Percentiles rank a stretch among this genome's conserved stretches.
Evolutionary conservation across 768 basidiomycete species (phyloP).

Genomic region (Mycena latifolia): DNA sequence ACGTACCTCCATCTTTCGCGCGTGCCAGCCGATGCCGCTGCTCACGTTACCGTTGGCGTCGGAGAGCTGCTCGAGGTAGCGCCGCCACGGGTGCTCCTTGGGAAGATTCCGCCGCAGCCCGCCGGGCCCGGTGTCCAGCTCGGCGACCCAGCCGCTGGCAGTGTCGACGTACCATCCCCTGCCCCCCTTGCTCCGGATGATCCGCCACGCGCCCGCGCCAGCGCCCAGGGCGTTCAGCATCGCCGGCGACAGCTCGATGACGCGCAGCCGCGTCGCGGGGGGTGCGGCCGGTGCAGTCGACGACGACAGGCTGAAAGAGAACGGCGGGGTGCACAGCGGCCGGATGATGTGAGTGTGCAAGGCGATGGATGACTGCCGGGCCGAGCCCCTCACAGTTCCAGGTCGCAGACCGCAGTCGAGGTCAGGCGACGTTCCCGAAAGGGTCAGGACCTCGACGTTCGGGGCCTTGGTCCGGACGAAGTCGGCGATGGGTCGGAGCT

Average conservation of each 20-base stretch:
- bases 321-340: slow-evolving; percentile 85
- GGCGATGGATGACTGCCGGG: slow-evolving; percentile 78
- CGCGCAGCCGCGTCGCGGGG: slow-evolving; percentile 81
- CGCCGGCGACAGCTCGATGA: slow-evolving; percentile 85
- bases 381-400: slow-evolving; percentile 52
- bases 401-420: slow-evolving; percentile 68
- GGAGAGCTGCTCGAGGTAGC: slow-evolving; percentile 78
- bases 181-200: slow-evolving; percentile 92
- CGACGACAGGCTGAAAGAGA: slow-evolving; percentile 67
- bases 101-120: slow-evolving; percentile 71
- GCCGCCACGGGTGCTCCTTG: slow-evolving; percentile 73
- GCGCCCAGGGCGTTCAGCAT: slow-evolving; percentile 80
- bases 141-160: slow-evolving; percentile 83
- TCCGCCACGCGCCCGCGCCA: slow-evolving; percentile 89
- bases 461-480: slow-evolving; percentile 79
- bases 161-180: slow-evolving; percentile 96
- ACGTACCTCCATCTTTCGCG: slow-evolving; percentile 95
- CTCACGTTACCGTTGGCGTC: slow-evolving; percentile 91
- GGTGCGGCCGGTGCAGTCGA: slow-evolving; percentile 48
- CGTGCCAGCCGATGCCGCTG: slow-evolving; percentile 95
- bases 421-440: slow-evolving; percentile 82
- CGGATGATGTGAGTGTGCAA: slow-evolving; percentile 84
- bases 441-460: slow-evolving; percentile 88
- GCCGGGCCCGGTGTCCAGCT: slow-evolving; percentile 53
- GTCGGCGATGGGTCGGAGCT: slow-evolving; percentile 70